phyloP scores from a whole-genome alignment of 352 stramenopile species.

The Albugo laibachii region DNA sequence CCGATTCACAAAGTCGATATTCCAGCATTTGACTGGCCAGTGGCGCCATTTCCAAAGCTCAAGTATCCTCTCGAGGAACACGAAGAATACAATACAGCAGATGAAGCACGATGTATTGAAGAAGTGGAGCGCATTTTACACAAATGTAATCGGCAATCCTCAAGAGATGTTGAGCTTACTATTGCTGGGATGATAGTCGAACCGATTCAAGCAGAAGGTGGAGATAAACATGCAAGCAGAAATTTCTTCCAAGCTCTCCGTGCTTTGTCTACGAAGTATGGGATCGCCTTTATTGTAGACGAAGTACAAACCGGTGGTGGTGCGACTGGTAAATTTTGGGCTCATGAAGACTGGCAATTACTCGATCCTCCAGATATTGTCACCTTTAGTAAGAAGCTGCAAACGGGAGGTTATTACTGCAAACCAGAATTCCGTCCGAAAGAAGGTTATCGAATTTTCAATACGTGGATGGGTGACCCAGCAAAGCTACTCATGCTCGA shows the following conservation, averaged over 20 bases:
- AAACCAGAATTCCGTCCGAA: conserved; percentile 47
- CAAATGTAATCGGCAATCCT: conserved; percentile 11
- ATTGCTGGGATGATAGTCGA: conserved; percentile 70
- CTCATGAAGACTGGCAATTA: conserved; percentile 61
- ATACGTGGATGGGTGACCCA: conserved; percentile 78
- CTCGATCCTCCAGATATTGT: conserved; percentile 59
- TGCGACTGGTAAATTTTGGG: conserved; percentile 73
- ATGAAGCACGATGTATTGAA: conserved; percentile 47
- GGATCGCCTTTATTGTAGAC: conserved; percentile 67
- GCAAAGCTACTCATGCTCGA: conserved; percentile 70
- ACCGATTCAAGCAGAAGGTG: conserved; percentile 63
- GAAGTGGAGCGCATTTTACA: conserved; percentile 36
- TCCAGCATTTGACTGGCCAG: conserved; percentile 62
- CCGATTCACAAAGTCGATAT: conserved; percentile 77
- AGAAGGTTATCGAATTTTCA: conserved; percentile 71
- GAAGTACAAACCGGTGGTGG: conserved; percentile 69
- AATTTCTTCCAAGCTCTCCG: conserved; percentile 44
- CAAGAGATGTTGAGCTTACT: neutral
- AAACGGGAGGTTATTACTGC: conserved; percentile 64
- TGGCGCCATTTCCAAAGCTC: conserved; percentile 50
- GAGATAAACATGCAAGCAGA: conserved; percentile 57
- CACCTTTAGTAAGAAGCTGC: conserved; percentile 76
- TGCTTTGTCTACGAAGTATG: conserved; percentile 26
- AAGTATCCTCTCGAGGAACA: conserved; percentile 44
- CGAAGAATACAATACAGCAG: conserved; percentile 31